Evolutionary conservation across 1,284 basidiomycete species (phyloP).

Genomic region (Irpex sp.): DNA sequence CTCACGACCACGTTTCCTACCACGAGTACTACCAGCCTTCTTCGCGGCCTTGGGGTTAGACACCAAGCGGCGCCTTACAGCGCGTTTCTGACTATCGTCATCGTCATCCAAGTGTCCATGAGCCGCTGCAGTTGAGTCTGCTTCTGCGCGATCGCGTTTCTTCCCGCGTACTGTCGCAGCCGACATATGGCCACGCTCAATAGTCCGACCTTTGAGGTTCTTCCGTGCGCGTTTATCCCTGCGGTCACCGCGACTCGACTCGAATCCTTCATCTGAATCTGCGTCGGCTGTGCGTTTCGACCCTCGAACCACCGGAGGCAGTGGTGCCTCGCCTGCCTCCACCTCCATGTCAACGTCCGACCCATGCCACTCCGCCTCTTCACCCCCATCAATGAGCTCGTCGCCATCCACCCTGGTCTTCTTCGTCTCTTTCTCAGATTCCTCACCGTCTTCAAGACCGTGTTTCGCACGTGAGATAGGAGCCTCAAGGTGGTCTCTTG

Average conservation of each 20-base stretch:
- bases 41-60: conserved; percentile 36
- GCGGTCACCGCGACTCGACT: conserved; percentile 10
- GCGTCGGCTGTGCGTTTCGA: conserved; percentile 42
- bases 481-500: not conserved
- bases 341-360: conserved; percentile 23
- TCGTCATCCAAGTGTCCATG: conserved; percentile 36
- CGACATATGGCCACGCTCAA: conserved; percentile 19
- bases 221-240: conserved; percentile 43
- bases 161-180: conserved; percentile 42
- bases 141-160: conserved; percentile 73
- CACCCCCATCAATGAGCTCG: conserved; percentile 9
- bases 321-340: conserved; percentile 20
- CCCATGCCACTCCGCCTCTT: conserved; percentile 8
- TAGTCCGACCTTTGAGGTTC: conserved; percentile 27
- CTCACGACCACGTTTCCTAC: conserved; percentile 64
- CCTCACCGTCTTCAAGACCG: conserved; percentile 29
- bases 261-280: conserved; percentile 37
- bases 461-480: conserved; percentile 18
- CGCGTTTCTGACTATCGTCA: conserved; percentile 22
- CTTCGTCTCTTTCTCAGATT: conserved; percentile 35
- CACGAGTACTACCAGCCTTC: conserved; percentile 41
- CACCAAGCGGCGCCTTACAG: conserved; percentile 36
- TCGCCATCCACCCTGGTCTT: conserved; percentile 45
- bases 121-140: conserved; percentile 65
- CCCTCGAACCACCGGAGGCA: conserved; percentile 33